A percentile compares a stretch with the other conserved stretches of the same genome.
phyloP scores from a whole-genome alignment of 345 rosid genomes.

The Aethionema arabicum region DNA sequence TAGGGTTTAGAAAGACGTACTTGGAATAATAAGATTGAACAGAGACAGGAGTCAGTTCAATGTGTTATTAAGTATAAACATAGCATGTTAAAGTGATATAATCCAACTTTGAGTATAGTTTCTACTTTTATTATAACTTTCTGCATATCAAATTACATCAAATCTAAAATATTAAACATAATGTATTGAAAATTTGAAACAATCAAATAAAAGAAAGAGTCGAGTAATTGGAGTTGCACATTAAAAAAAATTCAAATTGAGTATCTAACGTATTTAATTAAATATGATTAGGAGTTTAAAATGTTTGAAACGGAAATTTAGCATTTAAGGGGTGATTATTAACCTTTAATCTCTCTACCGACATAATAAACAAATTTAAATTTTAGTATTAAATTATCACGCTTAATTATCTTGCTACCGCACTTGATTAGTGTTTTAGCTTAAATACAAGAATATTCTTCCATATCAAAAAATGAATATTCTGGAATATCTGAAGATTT shows the following conservation, averaged over 20 bases:
- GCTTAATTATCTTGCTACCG: constrained; percentile 23
- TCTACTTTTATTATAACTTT: too few species aligned
- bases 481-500: background rate
- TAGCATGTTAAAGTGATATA: too few species aligned
- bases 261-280: constrained; percentile 2
- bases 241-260: too few species aligned
- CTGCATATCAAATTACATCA: too few species aligned
- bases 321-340: constrained; percentile 26
- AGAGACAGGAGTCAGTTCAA: too few species aligned
- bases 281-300: constrained; percentile 6
- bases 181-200: too few species aligned
- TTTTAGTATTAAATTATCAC: background rate
- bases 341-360: constrained; percentile 30
- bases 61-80: too few species aligned
- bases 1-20: constrained; percentile 34
- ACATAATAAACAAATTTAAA: constrained; percentile 5
- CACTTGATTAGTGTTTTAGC: constrained; percentile 1
- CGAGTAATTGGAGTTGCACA: background rate
- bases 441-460: constrained; percentile 22
- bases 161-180: too few species aligned
- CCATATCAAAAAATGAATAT: background rate
- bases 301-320: constrained; percentile 9
- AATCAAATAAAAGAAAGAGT: constrained; percentile 2
- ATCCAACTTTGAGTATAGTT: too few species aligned
- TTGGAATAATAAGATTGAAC: constrained; percentile 63